Evolutionary conservation across 139 green algal species (phyloP), one percentile per base, ranked within the genome.

Genomic region (Tetradesmus obliquus): DNA sequence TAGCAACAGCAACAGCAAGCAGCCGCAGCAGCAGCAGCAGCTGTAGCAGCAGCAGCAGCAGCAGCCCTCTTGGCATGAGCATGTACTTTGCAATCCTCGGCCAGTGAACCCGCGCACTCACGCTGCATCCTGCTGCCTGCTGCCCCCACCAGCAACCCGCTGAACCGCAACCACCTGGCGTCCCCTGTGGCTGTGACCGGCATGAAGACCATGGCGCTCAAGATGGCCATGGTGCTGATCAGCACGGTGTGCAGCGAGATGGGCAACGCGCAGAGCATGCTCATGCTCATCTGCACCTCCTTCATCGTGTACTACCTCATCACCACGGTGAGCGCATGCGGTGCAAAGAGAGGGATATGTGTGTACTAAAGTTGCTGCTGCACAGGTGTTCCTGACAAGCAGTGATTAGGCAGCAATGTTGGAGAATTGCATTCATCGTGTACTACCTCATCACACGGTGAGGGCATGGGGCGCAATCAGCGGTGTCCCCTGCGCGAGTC

Each of bases 161-260:
- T 92, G 53, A 88, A 58, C 20, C 79, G 88, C 57, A 55, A 82
- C 79, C 60, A 74, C 58, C 80, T 92, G 20, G 88, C 80, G 12
- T 87, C 88, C 1, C 57, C 79, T 10, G 53, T 82, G 8, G 80
- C 57, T 13, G 5, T 82, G 17, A 79, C 84, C 24, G 5, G 12
- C 62, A n/a, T 90, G 5, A 60, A 58, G 69, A 90, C 82, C 6
- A 85, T 86, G n/a, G 24, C 32, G 5, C 83, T 92, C 60, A 92
- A 92, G 71, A 90, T 92, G 22, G 32, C 45, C 32, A 90, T 92
- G 83, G 72, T 92, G 6, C 32, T 92, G 1, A 19, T 92, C 17
- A 84, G 80, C 71, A 92, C 89, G 0, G 45, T 24, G 2, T 81
- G 53, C 22, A 22, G 2, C 45, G 19, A 32, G 17, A 6, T 72